Evolutionary conservation across 2,329 filamentous ascomycete species (phyloP).

Genomic region (Ustulina deusta): DNA sequence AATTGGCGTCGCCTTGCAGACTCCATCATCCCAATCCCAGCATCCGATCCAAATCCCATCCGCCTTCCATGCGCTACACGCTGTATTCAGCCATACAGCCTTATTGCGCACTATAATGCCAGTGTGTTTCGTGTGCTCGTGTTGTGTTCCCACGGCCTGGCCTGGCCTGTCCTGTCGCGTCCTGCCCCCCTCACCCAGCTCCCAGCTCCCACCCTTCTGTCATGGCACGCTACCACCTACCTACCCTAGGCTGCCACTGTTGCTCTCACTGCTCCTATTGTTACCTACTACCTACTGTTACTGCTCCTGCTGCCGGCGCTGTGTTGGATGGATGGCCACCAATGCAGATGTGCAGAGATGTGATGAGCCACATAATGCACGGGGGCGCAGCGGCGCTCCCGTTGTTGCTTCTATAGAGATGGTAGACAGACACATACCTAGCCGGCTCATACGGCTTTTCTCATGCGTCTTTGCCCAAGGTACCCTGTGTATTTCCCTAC

Average conservation of each 20-base stretch:
- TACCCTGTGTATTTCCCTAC: conserved; percentile 31
- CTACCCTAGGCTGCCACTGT: conserved; percentile 11
- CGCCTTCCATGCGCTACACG: conserved; percentile 24
- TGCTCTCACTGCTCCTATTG: conserved; percentile 13
- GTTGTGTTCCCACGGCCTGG: conserved; percentile 27
- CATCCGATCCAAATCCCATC: conserved; percentile 26
- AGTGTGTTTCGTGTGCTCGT: conserved; percentile 28
- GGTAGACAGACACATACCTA: conserved; percentile 2
- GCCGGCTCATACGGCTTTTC: conserved; percentile 30
- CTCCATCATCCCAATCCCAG: conserved; percentile 18
- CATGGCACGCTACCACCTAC: conserved; percentile 18
- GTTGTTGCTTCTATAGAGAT: conserved; percentile 26
- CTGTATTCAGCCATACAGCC: conserved; percentile 32
- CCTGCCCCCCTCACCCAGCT: conserved; percentile 16
- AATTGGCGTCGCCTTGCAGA: conserved; percentile 36
- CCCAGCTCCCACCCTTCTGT: conserved; percentile 24
- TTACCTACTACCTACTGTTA: conserved; percentile 21
- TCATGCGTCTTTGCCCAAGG: conserved; percentile 29
- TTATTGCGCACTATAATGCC: conserved; percentile 31
- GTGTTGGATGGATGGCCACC: conserved; percentile 36
- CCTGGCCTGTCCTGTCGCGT: neutral
- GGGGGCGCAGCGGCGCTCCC: conserved; percentile 32
- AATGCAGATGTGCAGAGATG: conserved; percentile 37
- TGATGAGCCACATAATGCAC: conserved; percentile 37
- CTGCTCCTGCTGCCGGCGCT: conserved; percentile 12